Conservation (phyloP, 1,284 basidiomycete genomes). For the Chalciporus piperatoides region DNA sequence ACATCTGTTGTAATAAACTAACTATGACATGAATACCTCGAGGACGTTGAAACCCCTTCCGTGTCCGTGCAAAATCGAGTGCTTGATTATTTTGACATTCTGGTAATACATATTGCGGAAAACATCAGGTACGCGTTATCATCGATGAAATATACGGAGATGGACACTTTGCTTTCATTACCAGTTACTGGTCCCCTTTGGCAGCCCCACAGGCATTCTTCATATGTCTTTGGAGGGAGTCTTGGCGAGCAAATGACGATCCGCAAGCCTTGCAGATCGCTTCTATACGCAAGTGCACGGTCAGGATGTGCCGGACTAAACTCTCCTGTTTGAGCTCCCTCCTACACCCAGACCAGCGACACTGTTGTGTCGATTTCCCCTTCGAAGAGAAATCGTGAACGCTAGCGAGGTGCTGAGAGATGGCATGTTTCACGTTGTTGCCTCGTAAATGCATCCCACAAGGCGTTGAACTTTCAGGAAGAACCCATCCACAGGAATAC, state of each 20-base stretch:
- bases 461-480: conserved; percentile 2
- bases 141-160: not conserved
- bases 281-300: conserved; percentile 22
- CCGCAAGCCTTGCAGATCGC: conserved; percentile 20
- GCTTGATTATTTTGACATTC: too few species aligned
- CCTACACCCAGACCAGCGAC: conserved; percentile 21
- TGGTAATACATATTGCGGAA: not conserved
- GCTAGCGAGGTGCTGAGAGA: conserved; percentile 15
- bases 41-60: not conserved
- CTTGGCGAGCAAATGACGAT: conserved; percentile 23
- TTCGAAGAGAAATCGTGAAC: conserved; percentile 8
- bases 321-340: conserved; percentile 29
- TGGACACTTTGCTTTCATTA: not conserved
- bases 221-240: conserved; percentile 31
- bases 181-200: not conserved
- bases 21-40: too few species aligned
- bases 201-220: conserved; percentile 18
- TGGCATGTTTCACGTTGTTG: conserved; percentile 10
- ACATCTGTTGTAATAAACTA: not conserved
- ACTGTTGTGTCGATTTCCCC: conserved; percentile 15
- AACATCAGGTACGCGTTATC: not conserved
- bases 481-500: conserved; percentile 14
- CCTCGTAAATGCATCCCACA: not conserved
- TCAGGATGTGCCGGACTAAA: conserved; percentile 23
- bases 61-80: not conserved